Evolutionary conservation across 305 asterid genomes (phyloP).

Genomic region (Fraxinus nigra): DNA sequence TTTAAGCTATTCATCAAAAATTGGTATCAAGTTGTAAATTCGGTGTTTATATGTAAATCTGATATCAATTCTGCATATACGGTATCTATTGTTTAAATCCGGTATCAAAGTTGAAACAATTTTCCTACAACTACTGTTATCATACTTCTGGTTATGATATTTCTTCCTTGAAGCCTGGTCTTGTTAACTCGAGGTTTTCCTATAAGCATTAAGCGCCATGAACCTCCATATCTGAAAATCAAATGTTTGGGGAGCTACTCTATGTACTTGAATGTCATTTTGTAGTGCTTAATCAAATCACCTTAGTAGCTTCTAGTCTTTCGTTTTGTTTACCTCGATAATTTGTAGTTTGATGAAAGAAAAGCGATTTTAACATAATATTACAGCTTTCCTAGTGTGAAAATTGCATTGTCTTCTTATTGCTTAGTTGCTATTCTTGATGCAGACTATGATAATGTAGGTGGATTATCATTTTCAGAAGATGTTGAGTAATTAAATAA

Average conservation of each 20-base stretch:
- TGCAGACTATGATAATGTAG: not conserved
- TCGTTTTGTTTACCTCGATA: not conserved
- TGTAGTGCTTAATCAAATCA: not conserved
- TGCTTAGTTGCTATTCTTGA: not conserved
- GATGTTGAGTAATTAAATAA: not conserved
- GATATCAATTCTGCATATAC: too few species aligned
- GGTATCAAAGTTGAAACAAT: too few species aligned
- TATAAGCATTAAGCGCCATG: not conserved
- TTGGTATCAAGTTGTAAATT: too few species aligned
- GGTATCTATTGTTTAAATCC: too few species aligned
- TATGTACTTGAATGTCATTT: not conserved
- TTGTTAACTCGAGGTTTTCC: not conserved
- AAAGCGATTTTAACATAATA: not conserved
- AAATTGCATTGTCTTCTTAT: not conserved
- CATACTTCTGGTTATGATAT: not conserved
- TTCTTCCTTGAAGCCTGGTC: not conserved
- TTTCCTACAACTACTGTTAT: slow-evolving; percentile 3
- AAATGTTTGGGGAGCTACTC: not conserved
- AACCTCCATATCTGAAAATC: not conserved
- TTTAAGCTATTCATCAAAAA: too few species aligned
- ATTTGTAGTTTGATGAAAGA: not conserved
- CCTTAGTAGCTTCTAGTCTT: not conserved
- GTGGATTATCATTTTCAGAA: not conserved
- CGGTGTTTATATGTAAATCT: too few species aligned
- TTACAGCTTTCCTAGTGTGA: not conserved